These are phyloP conservation scores for Pilatotrama ljubarskyi DNA, from an alignment of 768 basidiomycete species.

Conservation along the genomic window DNA sequence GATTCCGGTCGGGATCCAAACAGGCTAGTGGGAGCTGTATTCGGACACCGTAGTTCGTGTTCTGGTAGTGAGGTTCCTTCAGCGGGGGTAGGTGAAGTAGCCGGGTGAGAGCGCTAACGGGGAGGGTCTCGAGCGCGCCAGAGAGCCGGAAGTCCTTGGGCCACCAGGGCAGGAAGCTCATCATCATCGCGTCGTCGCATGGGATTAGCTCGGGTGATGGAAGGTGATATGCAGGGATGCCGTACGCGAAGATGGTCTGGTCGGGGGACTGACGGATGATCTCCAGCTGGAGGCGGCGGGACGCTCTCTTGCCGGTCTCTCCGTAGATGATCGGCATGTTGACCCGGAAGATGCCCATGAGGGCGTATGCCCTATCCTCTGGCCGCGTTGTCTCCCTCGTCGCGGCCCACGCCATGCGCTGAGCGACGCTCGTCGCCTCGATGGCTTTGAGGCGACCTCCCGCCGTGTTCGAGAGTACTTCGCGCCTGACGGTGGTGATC, in stretches of 20 bases:
- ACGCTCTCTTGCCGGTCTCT: slow-evolving; percentile 1
- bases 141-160: not conserved
- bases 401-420: slow-evolving; percentile 8
- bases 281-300: slow-evolving; percentile 8
- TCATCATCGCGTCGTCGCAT: no score
- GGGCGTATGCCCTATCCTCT: slow-evolving; percentile 9
- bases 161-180: not conserved
- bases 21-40: not conserved
- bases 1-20: no score
- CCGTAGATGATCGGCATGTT: slow-evolving; percentile 11
- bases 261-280: slow-evolving; percentile 1
- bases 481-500: not conserved
- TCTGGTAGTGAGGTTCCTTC: not conserved
- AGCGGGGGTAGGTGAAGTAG: not conserved
- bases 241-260: slow-evolving; percentile 3
- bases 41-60: not conserved
- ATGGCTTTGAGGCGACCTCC: not conserved
- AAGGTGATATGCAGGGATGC: not conserved
- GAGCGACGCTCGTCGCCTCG: not conserved
- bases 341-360: slow-evolving; percentile 8
- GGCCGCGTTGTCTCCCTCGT: not conserved
- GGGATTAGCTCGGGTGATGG: not conserved
- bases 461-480: not conserved
- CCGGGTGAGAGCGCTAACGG: not conserved
- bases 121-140: not conserved